Evolutionary conservation across 192 early-diverging fungal species (phyloP), one percentile per base, ranked within the genome.

Genomic region (Coemansia sp.): DNA sequence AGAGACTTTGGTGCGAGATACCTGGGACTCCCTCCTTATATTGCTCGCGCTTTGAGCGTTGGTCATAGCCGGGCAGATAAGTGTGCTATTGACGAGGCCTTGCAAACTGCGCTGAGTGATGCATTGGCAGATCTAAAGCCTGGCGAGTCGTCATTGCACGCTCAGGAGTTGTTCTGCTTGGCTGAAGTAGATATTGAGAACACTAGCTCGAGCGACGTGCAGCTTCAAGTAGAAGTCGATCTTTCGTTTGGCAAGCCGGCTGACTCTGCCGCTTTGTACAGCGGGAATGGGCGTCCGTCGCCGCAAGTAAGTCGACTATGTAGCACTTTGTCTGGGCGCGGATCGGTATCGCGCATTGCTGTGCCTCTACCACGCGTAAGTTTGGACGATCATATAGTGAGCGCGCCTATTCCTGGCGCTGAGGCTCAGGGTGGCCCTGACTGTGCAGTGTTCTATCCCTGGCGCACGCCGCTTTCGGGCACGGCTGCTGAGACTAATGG

Each of bases 341-440:
- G 67, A 5, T 70, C 59, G 6, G 51, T 73, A 1, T 55, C 74
- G 33, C 81, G 70, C 16, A 44, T 84, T 31, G 43, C 68, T 16
- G 51, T 84, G 12, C 81, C 81, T 13, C 41, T 84, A 18, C 71
- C 61, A 22, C 76, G 77, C 5, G 73, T 76, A 2, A 12, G 18
- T 11, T 57, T 84, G 42, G 20, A 31, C 33, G 51, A 52, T 10
- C 15, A 59, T 3, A 52, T 46, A 1, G 31, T 65, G 29, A 27
- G 20, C 5, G 49, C 70, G 43, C 70, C 81, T 11, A 64, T 84
- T 2, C 81, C 81, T 12, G 81, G 81, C 2, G 31, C 70, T 13
- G 81, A 84, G 31, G 81, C 71, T 20, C 66, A 78, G n/a, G 81
- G 77, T 44, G 74, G 74, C 3, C 71, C 77, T 2, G 81, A 84